phyloP scores from a whole-genome alignment of 2,329 filamentous ascomycete species.

The Pseudogymnoascus pannorum region DNA sequence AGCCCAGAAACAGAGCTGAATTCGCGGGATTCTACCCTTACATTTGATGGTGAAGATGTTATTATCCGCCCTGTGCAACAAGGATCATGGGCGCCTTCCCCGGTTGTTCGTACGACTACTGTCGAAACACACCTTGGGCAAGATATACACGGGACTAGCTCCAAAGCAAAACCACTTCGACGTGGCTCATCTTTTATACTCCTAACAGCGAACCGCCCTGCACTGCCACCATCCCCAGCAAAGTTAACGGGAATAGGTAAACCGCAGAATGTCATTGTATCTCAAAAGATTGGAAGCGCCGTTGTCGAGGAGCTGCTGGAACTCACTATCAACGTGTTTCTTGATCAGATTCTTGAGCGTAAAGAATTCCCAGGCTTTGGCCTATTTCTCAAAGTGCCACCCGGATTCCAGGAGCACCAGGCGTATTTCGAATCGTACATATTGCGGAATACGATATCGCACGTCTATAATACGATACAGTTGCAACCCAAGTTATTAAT shows the following conservation, averaged over 20 bases:
- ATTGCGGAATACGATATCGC: slow-evolving; percentile 64
- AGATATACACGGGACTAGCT: slow-evolving; percentile 31
- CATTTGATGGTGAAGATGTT: slow-evolving; percentile 79
- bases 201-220: slow-evolving; percentile 59
- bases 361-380: slow-evolving; percentile 90
- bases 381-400: slow-evolving; percentile 79
- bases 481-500: slow-evolving; percentile 63
- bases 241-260: slow-evolving; percentile 57
- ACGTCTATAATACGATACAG: slow-evolving; percentile 63
- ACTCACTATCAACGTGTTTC: slow-evolving; percentile 70
- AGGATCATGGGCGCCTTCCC: slow-evolving; percentile 53
- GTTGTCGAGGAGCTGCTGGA: slow-evolving; percentile 72
- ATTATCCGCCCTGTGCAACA: slow-evolving; percentile 53
- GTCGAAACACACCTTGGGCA: slow-evolving; percentile 43
- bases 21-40: slow-evolving; percentile 71
- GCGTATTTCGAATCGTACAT: slow-evolving; percentile 92
- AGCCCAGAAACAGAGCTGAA: slow-evolving; percentile 81
- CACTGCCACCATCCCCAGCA: slow-evolving; percentile 51
- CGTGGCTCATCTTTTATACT: slow-evolving; percentile 89
- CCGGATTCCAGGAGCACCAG: slow-evolving; percentile 89
- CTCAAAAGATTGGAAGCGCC: slow-evolving; percentile 53
- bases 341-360: slow-evolving; percentile 74
- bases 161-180: slow-evolving; percentile 56
- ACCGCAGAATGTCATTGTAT: slow-evolving; percentile 44
- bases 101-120: slow-evolving; percentile 68